Conservation (phyloP, 2,329 filamentous ascomycete genomes). For the Trichoderma afroharzianum region DNA sequence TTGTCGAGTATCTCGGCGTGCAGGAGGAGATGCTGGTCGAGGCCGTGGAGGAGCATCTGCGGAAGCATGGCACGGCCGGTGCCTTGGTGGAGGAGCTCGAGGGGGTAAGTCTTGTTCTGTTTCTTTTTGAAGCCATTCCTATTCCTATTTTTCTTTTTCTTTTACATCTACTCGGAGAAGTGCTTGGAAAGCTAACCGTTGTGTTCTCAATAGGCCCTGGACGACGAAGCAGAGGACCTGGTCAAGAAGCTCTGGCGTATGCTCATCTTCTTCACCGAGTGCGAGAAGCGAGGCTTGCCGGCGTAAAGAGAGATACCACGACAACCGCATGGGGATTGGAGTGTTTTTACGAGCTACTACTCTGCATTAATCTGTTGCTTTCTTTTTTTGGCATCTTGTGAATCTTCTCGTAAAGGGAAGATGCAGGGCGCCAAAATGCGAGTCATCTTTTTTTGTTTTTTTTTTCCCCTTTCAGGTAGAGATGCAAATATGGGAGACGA, state of each 20-base stretch:
- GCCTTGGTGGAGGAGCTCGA: conserved; percentile 81
- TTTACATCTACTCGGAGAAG: not conserved
- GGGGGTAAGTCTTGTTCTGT: conserved; percentile 58
- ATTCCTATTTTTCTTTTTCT: no score
- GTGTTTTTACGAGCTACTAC: not conserved
- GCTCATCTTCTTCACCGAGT: conserved; percentile 96
- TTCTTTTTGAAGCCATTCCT: not conserved
- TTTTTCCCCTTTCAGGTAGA: not conserved
- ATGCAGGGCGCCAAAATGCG: not conserved
- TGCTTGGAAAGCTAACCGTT: conserved; percentile 26
- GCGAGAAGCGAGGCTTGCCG: conserved; percentile 82
- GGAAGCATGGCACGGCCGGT: conserved; percentile 68
- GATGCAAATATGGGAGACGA: not conserved
- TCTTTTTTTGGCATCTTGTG: not conserved
- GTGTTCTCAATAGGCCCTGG: conserved; percentile 62
- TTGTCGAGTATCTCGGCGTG: conserved; percentile 92
- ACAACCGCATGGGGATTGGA: not conserved
- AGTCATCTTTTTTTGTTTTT: no score
- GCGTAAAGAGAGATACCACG: conserved; percentile 41
- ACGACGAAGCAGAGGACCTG: conserved; percentile 89
- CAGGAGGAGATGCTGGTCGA: conserved; percentile 95
- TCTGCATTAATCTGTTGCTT: not conserved
- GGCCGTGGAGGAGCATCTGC: conserved; percentile 82
- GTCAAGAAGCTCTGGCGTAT: conserved; percentile 98
- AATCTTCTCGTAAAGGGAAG: not conserved